Conservation (phyloP, 345 rosid genomes). For the Lumnitzera racemosa region DNA sequence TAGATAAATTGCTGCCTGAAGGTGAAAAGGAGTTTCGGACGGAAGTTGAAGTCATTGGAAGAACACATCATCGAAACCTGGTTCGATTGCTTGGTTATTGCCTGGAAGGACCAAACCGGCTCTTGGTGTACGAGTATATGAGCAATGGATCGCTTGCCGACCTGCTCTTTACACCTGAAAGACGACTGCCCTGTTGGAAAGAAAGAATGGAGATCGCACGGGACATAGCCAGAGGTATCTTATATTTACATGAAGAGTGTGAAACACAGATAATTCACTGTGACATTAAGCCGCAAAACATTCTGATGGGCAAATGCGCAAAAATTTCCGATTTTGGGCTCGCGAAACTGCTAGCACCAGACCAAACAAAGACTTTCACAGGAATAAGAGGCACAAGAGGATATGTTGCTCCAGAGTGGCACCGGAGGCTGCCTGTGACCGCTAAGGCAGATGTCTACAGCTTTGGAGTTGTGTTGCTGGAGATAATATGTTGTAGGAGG, state of each 20-base stretch:
- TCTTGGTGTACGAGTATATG: constrained; percentile 28
- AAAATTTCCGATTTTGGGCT: constrained; percentile 22
- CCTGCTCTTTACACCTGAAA: constrained; percentile 10
- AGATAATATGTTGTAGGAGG: constrained; percentile 15
- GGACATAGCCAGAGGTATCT: constrained; percentile 20
- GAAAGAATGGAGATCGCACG: constrained; percentile 18
- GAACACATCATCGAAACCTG: constrained; percentile 24
- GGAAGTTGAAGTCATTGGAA: constrained; percentile 21
- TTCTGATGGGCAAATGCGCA: constrained; percentile 16
- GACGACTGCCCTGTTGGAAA: constrained; percentile 1
- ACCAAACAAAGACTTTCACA: constrained; percentile 20
- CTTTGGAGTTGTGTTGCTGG: constrained; percentile 23
- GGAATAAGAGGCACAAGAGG: constrained; percentile 20
- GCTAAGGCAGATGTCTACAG: constrained; percentile 25
- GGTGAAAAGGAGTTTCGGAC: constrained; percentile 22
- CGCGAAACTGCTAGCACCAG: constrained; percentile 15
- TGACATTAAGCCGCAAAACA: constrained; percentile 25
- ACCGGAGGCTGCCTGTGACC: constrained; percentile 17
- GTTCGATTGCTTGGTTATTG: constrained; percentile 20
- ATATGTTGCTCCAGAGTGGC: constrained; percentile 27
- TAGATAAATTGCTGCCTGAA: constrained; percentile 6
- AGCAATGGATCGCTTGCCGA: constrained; percentile 20
- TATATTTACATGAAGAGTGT: constrained; percentile 19
- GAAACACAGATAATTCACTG: constrained; percentile 26
- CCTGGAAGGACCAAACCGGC: constrained; percentile 12